Conservation (phyloP, 371 early-diverging fungal species). For the Syncephalastrum sp. region DNA sequence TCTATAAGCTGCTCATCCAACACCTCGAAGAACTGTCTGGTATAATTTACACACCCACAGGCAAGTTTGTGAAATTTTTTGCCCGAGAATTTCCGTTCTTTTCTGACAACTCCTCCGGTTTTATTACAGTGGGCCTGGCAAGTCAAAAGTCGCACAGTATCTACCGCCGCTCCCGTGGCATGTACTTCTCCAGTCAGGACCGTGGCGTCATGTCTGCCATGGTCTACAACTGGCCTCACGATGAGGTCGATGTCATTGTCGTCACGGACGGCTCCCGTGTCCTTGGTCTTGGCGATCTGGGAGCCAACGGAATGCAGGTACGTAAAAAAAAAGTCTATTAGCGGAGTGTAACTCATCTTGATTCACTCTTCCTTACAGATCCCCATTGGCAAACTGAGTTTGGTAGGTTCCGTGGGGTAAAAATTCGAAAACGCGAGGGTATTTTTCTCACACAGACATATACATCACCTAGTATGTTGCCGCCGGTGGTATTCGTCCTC, state of each 20-base stretch:
- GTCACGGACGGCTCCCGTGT: constrained; percentile 67
- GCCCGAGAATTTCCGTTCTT: constrained; percentile 16
- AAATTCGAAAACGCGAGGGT: no score
- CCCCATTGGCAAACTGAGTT: constrained; percentile 56
- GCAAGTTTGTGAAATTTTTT: constrained; percentile 16
- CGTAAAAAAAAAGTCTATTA: background rate
- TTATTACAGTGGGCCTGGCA: constrained; percentile 38
- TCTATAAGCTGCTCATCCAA: constrained; percentile 59
- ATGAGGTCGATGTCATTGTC: constrained; percentile 59
- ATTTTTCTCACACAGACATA: no score
- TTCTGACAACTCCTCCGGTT: background rate
- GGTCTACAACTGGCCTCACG: constrained; percentile 54
- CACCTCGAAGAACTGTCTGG: constrained; percentile 48
- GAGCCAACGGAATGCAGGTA: constrained; percentile 62
- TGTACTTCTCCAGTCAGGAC: constrained; percentile 58
- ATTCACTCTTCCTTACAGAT: constrained; percentile 10
- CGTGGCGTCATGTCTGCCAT: constrained; percentile 58
- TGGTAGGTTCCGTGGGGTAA: constrained; percentile 25
- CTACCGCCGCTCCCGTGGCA: constrained; percentile 60
- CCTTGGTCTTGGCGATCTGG: constrained; percentile 64
- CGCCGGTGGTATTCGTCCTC: constrained; percentile 61
- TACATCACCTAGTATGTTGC: constrained; percentile 44
- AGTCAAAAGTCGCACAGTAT: constrained; percentile 55
- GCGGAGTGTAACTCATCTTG: no score
- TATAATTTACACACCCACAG: constrained; percentile 46